Evolutionary conservation across 352 stramenopile genomes (phyloP), one percentile per base, ranked within the genome.

Genomic region (Blastocystis sp.): DNA sequence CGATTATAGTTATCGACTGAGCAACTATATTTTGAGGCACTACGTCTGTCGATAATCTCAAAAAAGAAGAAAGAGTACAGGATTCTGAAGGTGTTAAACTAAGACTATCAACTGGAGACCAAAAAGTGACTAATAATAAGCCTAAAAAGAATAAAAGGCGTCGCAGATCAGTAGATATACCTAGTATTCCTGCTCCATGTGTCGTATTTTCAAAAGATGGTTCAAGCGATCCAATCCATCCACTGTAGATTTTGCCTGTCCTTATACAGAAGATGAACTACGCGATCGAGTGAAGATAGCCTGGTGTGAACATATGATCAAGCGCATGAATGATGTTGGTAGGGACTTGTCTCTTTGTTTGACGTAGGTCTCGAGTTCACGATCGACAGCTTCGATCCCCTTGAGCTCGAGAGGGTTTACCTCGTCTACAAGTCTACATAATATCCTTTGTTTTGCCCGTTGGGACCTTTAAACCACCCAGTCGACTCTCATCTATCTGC

Each of bases 401-500:
- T 37, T 26, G 53, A 26, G n/a, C n/a, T 79, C 6, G 68, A 79
- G 53, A 18, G 43, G 37, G 26, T 79, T 4, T 79, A 79, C 43
- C 6, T 53, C 9, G 26, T 79, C 39, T 79, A 63, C 39, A 79
- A 79, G 26, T 16, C 43, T 11, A 45, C 59, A 30, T 63, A 54
- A 79, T 79, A 79, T 79, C 68, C 34, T 79, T 56, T 34, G 24
- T 13, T 0, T 63, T 56, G 20, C 7, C 20, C 7, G 26, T 26
- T 54, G 43, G 39, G 9, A 24, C 26, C n/a, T 45, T 41, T 79
- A 62, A 30, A 62, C 24, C 43, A 79, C 68, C 68, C 68, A 79
- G 53, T 79, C 68, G n/a, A 56, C 68, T 26, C n/a, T 79, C 7
- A 79, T 79, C 68, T 79, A 79, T 56, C 68, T 79, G 37, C 43